Conservation (phyloP, 129 eudicot species). For the Tagetes patula region DNA sequence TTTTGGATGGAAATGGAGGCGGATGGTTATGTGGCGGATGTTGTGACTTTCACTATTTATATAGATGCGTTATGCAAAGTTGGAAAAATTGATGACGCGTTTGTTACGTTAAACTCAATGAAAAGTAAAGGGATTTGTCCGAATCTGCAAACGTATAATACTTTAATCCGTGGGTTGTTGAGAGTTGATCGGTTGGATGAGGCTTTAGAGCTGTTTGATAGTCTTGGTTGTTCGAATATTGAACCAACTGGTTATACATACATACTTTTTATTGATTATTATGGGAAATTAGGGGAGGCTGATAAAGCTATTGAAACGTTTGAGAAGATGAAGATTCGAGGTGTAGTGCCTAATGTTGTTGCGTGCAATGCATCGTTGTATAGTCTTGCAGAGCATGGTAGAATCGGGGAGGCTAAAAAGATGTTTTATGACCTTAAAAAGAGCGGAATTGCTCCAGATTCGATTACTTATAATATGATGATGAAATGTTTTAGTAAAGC, state of each 20-base stretch:
- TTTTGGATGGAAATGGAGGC: slow-evolving; percentile 78
- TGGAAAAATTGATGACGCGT: slow-evolving; percentile 80
- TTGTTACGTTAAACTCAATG: slow-evolving; percentile 59
- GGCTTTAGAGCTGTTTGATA: slow-evolving; percentile 62
- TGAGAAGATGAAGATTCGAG: slow-evolving; percentile 81
- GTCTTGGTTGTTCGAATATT: slow-evolving; percentile 51
- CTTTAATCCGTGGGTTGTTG: slow-evolving; percentile 75
- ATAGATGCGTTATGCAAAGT: slow-evolving; percentile 73
- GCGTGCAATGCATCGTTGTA: slow-evolving; percentile 91
- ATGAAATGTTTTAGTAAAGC: slow-evolving; percentile 87
- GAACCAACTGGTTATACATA: slow-evolving; percentile 73
- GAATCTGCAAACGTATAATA: slow-evolving; percentile 82
- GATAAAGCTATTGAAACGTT: slow-evolving; percentile 79
- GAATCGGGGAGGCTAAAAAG: slow-evolving; percentile 74
- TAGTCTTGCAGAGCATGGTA: slow-evolving; percentile 74
- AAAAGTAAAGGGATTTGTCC: slow-evolving; percentile 54
- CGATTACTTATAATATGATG: slow-evolving; percentile 95
- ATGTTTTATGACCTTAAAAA: slow-evolving; percentile 61
- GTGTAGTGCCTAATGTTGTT: slow-evolving; percentile 80
- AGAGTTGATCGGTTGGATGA: slow-evolving; percentile 56
- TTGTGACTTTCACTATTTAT: slow-evolving; percentile 80
- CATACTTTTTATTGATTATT: slow-evolving; percentile 81
- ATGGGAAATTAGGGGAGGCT: slow-evolving; percentile 75
- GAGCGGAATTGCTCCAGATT: slow-evolving; percentile 91
- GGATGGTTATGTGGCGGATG: slow-evolving; percentile 83